Conservation (phyloP, 352 stramenopile species). For the Pythium guiyangense region DNA sequence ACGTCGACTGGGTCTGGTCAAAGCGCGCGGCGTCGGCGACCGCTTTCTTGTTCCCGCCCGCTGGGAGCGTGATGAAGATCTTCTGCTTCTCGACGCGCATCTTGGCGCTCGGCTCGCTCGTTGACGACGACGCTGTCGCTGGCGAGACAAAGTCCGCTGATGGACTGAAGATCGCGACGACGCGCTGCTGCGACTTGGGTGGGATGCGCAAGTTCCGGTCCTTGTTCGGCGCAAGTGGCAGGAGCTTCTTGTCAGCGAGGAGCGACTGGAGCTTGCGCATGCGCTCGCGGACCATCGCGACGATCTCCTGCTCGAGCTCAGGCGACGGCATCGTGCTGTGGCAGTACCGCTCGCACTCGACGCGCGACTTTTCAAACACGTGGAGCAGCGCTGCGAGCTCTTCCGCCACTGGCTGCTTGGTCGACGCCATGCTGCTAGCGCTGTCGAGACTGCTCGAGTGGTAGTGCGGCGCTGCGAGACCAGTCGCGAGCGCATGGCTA, state of each 20-base stretch:
- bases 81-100: slow-evolving; percentile 83
- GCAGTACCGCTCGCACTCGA: slow-evolving; percentile 70
- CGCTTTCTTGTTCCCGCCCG: slow-evolving; percentile 84
- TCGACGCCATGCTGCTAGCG: background rate
- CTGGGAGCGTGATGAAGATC: slow-evolving; percentile 82
- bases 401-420: slow-evolving; percentile 20
- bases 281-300: slow-evolving; percentile 71
- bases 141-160: slow-evolving; percentile 22
- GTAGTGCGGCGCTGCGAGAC: slow-evolving; percentile 1
- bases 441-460: slow-evolving; percentile 4
- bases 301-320: slow-evolving; percentile 80
- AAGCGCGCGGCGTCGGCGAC: slow-evolving; percentile 49
- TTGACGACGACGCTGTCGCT: background rate
- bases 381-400: slow-evolving; percentile 58
- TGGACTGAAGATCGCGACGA: slow-evolving; percentile 77
- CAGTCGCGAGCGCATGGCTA: background rate
- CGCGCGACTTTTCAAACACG: slow-evolving; percentile 58
- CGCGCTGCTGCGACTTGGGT: slow-evolving; percentile 68
- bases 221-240: slow-evolving; percentile 57
- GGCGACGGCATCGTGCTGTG: slow-evolving; percentile 48
- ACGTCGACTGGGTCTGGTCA: slow-evolving; percentile 53
- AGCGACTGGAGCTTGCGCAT: slow-evolving; percentile 61
- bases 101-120: slow-evolving; percentile 47
- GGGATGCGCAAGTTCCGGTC: slow-evolving; percentile 78
- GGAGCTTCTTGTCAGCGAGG: slow-evolving; percentile 63